Evolutionary conservation across 306 rosid genomes (phyloP).

Genomic region (Ormosia emarginata): DNA sequence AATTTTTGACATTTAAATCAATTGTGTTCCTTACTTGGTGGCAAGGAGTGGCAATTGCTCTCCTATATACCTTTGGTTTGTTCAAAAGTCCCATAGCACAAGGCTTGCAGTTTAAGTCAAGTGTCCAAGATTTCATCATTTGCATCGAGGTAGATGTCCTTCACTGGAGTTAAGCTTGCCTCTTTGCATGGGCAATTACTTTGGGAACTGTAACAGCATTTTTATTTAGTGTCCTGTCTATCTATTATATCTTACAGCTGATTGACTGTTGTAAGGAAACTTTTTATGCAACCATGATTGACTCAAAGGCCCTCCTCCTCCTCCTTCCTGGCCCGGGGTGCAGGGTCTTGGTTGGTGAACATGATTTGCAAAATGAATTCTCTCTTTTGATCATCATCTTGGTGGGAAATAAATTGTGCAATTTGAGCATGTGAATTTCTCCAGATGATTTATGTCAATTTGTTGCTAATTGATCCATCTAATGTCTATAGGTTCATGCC

Average conservation of each 20-base stretch:
- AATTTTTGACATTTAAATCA: slow-evolving; percentile 92
- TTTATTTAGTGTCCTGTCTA: slow-evolving; percentile 12
- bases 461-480: slow-evolving; percentile 4
- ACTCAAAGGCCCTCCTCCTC: slow-evolving; percentile 15
- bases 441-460: background rate
- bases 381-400: slow-evolving; percentile 6
- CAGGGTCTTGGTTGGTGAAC: slow-evolving; percentile 7
- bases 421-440: slow-evolving; percentile 6
- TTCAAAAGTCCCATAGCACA: slow-evolving; percentile 94
- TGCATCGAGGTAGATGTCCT: slow-evolving; percentile 86
- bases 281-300: slow-evolving; percentile 6
- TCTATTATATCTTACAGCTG: slow-evolving; percentile 1
- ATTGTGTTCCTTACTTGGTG: slow-evolving; percentile 99
- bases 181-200: background rate
- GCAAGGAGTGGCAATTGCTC: slow-evolving; percentile 99
- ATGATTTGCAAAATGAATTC: background rate
- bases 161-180: slow-evolving; percentile 24
- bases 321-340: slow-evolving; percentile 13
- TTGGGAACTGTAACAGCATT: slow-evolving; percentile 3
- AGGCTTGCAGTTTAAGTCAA: slow-evolving; percentile 83
- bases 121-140: slow-evolving; percentile 98
- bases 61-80: slow-evolving; percentile 75
- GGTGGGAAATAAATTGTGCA: slow-evolving; percentile 17
- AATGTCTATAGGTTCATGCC: background rate
- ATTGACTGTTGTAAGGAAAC: slow-evolving; percentile 21